Conservation (phyloP, 805 yeast species). For the Candida corydali region DNA sequence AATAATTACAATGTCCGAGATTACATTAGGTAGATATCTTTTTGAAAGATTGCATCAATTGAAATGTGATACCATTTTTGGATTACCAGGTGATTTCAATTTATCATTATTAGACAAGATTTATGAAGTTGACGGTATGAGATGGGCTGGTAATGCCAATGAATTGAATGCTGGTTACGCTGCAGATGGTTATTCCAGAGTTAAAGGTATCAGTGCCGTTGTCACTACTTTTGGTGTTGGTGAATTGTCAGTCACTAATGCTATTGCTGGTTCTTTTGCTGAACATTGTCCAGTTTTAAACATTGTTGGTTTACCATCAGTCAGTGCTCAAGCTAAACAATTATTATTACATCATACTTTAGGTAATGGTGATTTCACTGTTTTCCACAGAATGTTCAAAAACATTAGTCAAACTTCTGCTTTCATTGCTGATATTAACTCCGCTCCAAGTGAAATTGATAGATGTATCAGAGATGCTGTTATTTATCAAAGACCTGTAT, state of each 20-base stretch:
- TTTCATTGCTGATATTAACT: slow-evolving; percentile 55
- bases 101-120: slow-evolving; percentile 66
- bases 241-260: slow-evolving; percentile 79
- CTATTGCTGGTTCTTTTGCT: slow-evolving; percentile 84
- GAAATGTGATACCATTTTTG: slow-evolving; percentile 66
- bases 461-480: slow-evolving; percentile 69
- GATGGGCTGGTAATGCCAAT: slow-evolving; percentile 91
- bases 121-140: slow-evolving; percentile 67
- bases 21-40: slow-evolving; percentile 70
- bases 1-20: slow-evolving; percentile 29
- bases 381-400: slow-evolving; percentile 74
- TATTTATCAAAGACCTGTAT: slow-evolving; percentile 74
- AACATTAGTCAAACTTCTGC: slow-evolving; percentile 66
- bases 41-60: slow-evolving; percentile 77
- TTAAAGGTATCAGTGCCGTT: slow-evolving; percentile 69
- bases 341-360: slow-evolving; percentile 41
- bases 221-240: slow-evolving; percentile 92
- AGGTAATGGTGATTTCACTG: slow-evolving; percentile 42
- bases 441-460: slow-evolving; percentile 72
- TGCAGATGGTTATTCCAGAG: slow-evolving; percentile 84
- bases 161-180: slow-evolving; percentile 87
- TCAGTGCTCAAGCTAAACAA: slow-evolving; percentile 55
- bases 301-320: slow-evolving; percentile 83
- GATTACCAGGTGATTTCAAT: slow-evolving; percentile 83
- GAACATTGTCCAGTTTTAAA: slow-evolving; percentile 85